Evolutionary conservation across 768 basidiomycete species (phyloP), one percentile per base, ranked within the genome.

Genomic region (Crepidotus variabilis): DNA sequence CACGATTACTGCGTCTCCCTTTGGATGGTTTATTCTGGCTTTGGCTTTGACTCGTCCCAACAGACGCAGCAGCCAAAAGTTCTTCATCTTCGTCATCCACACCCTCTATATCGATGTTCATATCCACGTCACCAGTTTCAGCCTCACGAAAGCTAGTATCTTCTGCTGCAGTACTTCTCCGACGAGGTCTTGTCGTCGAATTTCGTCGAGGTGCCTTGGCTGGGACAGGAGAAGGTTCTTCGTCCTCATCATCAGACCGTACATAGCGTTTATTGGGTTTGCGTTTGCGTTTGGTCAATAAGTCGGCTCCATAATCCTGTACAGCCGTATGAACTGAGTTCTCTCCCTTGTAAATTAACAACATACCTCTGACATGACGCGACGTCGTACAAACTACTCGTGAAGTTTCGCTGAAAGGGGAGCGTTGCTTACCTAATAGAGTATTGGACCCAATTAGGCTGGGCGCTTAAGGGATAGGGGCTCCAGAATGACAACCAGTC

Each of bases 211-310:
- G 49, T 22, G 53, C 22, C 7, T 50, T 23, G 21, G 47, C 51
- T 20, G 52, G 28, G 6, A 45, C 49, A 5, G 51, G 35, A 53
- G 34, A 18, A 28, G 28, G 28, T 28, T 28, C 28, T 24, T 60
- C 62, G 8, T 63, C 66, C 7, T 61, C 58, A 23, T 60, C 55
- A 21, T 62, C 61, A 4, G 58, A 61, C n/a, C 56, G 58, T 16
- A 50, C 50, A 51, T 60, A 66, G 13, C 65, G 62, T 28, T 60
- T 66, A 11, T 62, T 50, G 2, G 43, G 36, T 59, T 61, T 66
- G 18, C 65, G 63, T 36, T 51, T 60, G 24, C 67, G 57, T 39
- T 64, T 55, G 18, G 9, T 13, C 6, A 10, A 10, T 51, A 48
- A 13, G 7, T 48, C 34, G 22, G 9, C 24, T 18, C 52, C 39